These are phyloP conservation scores for Echium plantagineum DNA, from an alignment of 257 asterid genomes.

Conservation along the genomic window DNA sequence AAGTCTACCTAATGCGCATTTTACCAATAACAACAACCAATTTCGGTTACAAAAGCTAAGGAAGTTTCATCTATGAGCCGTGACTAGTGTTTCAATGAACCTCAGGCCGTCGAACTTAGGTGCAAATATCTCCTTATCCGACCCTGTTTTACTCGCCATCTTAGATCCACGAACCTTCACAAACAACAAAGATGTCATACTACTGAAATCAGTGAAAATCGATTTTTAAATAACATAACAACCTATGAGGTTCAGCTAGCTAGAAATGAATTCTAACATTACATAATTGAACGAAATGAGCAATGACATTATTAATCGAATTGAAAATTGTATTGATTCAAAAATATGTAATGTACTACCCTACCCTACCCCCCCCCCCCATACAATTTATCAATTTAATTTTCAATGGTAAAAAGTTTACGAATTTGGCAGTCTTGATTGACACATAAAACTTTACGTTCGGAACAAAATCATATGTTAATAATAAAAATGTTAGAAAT, in stretches of 20 bases:
- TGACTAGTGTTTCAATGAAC: constrained; percentile 51
- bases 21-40: no score
- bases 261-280: no score
- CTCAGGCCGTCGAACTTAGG: constrained; percentile 50
- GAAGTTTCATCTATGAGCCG: constrained; percentile 41
- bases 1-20: no score
- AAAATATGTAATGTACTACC: no score
- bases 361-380: no score
- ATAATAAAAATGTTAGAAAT: neutral
- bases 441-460: neutral
- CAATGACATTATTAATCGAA: no score
- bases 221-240: neutral
- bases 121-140: constrained; percentile 23
- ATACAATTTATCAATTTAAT: neutral
- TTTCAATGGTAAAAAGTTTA: neutral
- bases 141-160: neutral
- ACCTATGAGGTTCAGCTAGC: no score
- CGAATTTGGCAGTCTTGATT: neutral
- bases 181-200: neutral
- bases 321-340: no score
- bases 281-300: no score
- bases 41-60: no score
- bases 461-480: neutral
- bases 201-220: neutral
- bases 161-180: constrained; percentile 14